Evolutionary conservation across 257 asterid species (phyloP).

Genomic region (Forsythia viridissima): DNA sequence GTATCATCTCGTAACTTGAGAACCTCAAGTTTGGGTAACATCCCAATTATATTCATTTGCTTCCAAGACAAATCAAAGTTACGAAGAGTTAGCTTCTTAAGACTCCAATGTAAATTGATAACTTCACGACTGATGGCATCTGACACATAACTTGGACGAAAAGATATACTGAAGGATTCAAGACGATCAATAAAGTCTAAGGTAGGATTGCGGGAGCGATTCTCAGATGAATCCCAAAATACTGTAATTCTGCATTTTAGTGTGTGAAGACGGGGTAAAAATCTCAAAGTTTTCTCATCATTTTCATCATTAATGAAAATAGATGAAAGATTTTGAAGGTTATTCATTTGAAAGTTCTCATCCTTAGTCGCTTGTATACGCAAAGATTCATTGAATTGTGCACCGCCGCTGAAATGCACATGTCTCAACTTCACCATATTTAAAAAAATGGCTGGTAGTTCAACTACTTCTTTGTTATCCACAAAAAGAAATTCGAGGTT

Average conservation of each 20-base stretch:
- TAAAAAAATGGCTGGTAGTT: background rate
- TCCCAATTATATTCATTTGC: background rate
- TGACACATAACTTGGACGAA: background rate
- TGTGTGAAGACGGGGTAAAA: slow-evolving; percentile 15
- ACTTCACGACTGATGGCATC: background rate
- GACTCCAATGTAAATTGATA: slow-evolving; percentile 4
- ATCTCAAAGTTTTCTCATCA: slow-evolving; percentile 26
- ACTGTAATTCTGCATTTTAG: slow-evolving; percentile 1
- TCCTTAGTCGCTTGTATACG: background rate
- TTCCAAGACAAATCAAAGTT: background rate
- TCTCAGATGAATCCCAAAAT: too few relatives aligned
- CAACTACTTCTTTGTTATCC: background rate
- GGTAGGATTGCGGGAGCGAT: background rate
- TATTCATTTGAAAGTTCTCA: background rate
- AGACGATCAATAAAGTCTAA: slow-evolving; percentile 16
- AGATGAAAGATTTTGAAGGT: background rate
- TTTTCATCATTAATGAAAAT: background rate
- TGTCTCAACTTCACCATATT: background rate
- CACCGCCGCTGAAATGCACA: background rate
- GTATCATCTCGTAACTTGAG: rapidly evolving
- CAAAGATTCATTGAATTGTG: background rate
- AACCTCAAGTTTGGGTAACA: background rate
- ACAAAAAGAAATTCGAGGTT: background rate
- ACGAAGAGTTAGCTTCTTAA: slow-evolving; percentile 20
- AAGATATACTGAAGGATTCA: background rate